phyloP scores from a whole-genome alignment of 1,284 basidiomycete genomes.

The Sanghuangporus sanghuang region DNA sequence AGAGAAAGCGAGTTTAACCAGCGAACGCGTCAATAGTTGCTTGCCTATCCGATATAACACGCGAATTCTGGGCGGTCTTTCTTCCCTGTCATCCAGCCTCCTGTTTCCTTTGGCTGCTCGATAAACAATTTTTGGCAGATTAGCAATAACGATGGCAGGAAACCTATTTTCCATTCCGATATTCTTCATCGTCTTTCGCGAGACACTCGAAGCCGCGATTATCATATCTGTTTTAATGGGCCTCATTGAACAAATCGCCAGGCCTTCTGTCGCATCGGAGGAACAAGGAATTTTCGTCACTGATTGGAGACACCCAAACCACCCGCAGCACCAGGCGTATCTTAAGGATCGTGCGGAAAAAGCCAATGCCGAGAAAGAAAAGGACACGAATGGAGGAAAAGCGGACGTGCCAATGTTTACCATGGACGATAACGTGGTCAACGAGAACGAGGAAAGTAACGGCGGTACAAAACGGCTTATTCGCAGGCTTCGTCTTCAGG shows the following conservation, averaged over 20 bases:
- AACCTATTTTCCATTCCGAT: conserved; percentile 75
- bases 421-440: conserved; percentile 26
- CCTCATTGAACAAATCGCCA: conserved; percentile 75
- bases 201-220: conserved; percentile 85
- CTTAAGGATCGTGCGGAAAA: not conserved
- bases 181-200: conserved; percentile 87
- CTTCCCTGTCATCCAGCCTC: too few relatives aligned
- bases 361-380: conserved; percentile 14
- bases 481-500: conserved; percentile 62
- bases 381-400: conserved; percentile 3
- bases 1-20: too few relatives aligned
- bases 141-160: conserved; percentile 39
- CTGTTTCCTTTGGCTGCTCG: too few relatives aligned
- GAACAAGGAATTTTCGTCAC: conserved; percentile 8
- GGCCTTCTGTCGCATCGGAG: conserved; percentile 26
- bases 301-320: conserved; percentile 12
- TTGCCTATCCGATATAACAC: too few relatives aligned
- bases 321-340: conserved; percentile 9
- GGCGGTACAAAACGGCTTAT: conserved; percentile 36
- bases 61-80: too few relatives aligned
- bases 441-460: conserved; percentile 22
- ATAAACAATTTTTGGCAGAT: too few relatives aligned
- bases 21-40: too few relatives aligned
- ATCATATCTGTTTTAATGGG: conserved; percentile 85
- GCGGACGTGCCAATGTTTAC: conserved; percentile 14